Conservation (phyloP, 73 alveolate species). For the Loxodes magnus region DNA sequence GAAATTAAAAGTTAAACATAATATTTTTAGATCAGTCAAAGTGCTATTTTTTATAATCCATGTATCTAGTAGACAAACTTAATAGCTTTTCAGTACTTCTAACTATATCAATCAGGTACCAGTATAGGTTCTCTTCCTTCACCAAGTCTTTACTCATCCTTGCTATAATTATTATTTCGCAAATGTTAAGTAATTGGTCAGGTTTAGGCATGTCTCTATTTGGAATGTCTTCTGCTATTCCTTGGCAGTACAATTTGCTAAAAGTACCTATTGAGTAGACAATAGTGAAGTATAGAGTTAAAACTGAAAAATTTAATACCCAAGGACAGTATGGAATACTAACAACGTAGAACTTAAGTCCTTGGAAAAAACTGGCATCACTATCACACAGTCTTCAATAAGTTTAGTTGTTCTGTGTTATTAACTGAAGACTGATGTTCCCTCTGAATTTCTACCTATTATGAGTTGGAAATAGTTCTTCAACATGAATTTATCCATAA, state of each 20-base stretch:
- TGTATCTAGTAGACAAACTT: too few species aligned
- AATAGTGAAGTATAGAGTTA: slow-evolving; percentile 74
- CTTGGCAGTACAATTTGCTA: slow-evolving; percentile 45
- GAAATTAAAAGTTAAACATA: too few species aligned
- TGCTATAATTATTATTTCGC: slow-evolving; percentile 84
- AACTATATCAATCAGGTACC: slow-evolving; percentile 82
- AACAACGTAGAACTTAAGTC: too few species aligned
- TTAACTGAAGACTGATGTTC: too few species aligned
- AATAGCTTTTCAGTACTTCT: slow-evolving; percentile 96
- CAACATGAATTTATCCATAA: too few species aligned
- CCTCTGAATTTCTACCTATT: too few species aligned
- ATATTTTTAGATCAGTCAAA: too few species aligned
- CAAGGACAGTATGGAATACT: slow-evolving; percentile 48
- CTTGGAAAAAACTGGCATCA: too few species aligned
- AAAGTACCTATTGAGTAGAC: slow-evolving; percentile 55
- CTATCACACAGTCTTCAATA: too few species aligned
- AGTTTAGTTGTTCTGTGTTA: too few species aligned
- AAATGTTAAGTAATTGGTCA: slow-evolving; percentile 62
- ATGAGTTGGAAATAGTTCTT: too few species aligned
- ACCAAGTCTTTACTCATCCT: slow-evolving; percentile 61
- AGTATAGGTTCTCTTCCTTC: slow-evolving; percentile 85
- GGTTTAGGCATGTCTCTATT: slow-evolving; percentile 80
- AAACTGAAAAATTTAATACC: slow-evolving; percentile 61
- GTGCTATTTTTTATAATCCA: too few species aligned
- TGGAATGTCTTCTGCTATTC: slow-evolving; percentile 40